Conservation (phyloP, 179 eudicot species). For the Corrigiola litoralis region DNA sequence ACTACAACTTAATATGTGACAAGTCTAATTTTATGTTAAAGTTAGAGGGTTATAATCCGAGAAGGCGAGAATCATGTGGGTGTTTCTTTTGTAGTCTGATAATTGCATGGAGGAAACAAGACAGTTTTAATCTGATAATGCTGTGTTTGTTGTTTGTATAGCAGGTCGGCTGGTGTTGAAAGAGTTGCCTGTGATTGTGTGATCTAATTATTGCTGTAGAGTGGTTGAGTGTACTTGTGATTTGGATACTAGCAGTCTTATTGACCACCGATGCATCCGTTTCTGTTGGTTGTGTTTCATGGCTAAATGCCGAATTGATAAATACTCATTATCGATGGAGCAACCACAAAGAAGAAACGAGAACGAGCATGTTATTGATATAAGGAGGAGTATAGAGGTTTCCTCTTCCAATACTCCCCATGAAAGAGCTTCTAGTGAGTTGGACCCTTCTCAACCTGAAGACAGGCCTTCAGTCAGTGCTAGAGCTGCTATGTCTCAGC, state of each 20-base stretch:
- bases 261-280: conserved; percentile 15
- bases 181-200: conserved; percentile 1
- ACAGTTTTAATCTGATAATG: conserved; percentile 1
- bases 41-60: no score
- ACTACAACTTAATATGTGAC: no score
- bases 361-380: conserved; percentile 41
- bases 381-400: conserved; percentile 35
- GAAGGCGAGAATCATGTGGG: not conserved
- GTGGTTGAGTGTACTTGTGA: not conserved
- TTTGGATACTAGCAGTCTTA: conserved; percentile 1
- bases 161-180: conserved; percentile 17
- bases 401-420: conserved; percentile 34
- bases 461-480: conserved; percentile 35
- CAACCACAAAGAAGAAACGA: conserved; percentile 36
- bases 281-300: conserved; percentile 24
- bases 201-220: not conserved
- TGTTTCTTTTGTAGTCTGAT: not conserved
- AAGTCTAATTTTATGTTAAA: no score
- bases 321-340: conserved; percentile 34
- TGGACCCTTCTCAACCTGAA: conserved; percentile 22
- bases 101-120: not conserved
- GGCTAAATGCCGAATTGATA: conserved; percentile 25
- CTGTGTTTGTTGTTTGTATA: conserved; percentile 16
- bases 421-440: conserved; percentile 26
- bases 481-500: conserved; percentile 24